Base-by-base conservation (phyloP, 2,329 filamentous ascomycete genomes). In the Monilinia vaccinii-corymbosi region DNA sequence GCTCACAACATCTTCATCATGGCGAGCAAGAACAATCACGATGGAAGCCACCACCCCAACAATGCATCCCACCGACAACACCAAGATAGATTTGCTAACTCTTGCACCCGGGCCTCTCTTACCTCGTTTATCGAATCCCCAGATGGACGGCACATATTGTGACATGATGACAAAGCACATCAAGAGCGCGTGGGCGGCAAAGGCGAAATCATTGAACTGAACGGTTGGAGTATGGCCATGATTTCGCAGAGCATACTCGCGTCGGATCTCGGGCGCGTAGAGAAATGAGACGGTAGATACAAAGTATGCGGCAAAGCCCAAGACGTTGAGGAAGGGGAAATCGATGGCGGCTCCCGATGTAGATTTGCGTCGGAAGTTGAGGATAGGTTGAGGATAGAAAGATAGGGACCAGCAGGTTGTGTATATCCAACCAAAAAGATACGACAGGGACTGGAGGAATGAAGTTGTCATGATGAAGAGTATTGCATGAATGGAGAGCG, bases 341-440 rank as follows among this genome's bases (percentile, higher is more conserved):
- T 97, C 92, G 65, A 96, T 86, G 0, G 91, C 89, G 5, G 93
- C 86, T 45, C 94, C 94, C 23, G 83, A 81, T 5, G 92, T 97
- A 10, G 89, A 88, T 60, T 83, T 83, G 58, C 91, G 86, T 34
- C 78, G 78, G 72, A 80, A 87, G 78, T 97, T 97, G 64, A 91
- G 81, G 62, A 95, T 75, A 8, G 88, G 84, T 72, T 97, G 94
- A 1, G 93, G 92, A 73, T 97, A 97, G 76, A 97, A 97, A 18
- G 91, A 96, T 18, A 86, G 76, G 14, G 89, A 93, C 93, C 93
- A 94, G 73, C 82, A 84, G 52, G 85, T 65, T 64, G 83, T 86
- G 74, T 92, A 92, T 70, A 86, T 75, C 87, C 88, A 91, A 73
- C 88, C 88, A 67, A 89, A 82, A 36, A 87, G 70, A 70, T 77